Base-by-base conservation (phyloP, 768 basidiomycete species). In the Lentinula aciculospora region DNA sequence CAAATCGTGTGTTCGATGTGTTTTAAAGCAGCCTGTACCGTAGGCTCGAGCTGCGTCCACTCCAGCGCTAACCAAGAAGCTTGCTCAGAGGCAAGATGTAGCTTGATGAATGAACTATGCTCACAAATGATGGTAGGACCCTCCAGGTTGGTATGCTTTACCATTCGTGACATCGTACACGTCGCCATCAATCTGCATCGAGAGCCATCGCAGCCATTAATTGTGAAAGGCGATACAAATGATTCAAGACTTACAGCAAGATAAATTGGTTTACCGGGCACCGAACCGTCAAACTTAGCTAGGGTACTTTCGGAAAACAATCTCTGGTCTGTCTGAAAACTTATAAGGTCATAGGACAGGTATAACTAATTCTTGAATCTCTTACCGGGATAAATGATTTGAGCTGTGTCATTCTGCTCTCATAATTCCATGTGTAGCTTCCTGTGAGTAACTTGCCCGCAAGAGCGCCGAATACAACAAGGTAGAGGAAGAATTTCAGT, bases 151-250 rank as follows among this genome's bases (percentile, higher is more conserved):
- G 69, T 98, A 98, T 23, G 88, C 78, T 58, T 79, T 76, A 62
- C 85, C 85, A 59, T 80, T 79, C n/a, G 86, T 82, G 53, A 98
- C 95, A 66, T 98, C 95, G 72, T 85, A 98, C 6, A 98, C 92
- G 55, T 90, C 89, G 10, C 91, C 89, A 67, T 94, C 92, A 67
- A 98, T 89, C 92, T 93, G 55, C 37, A 45, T 64, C 60, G 64
- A 36, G 17, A 46, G 50, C 53, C n/a, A 61, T 25, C 13, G 21
- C 34, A 28, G 4, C n/a, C n/a, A n/a, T n/a, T n/a, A 19, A 15
- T 17, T 12, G 12, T 5, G 23, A 25, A 56, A 21, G 53, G 17
- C 37, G 27, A 58, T 31, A 32, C 23, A 19, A 60, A 47, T 42
- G 27, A 64, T 51, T 55, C 49, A 58, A 60, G 58, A 68, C 86